Percentiles rank a stretch among this genome's conserved stretches.
Evolutionary conservation across 2,329 filamentous ascomycete genomes (phyloP).

Genomic region (Aspergillus pseudoglaucus): DNA sequence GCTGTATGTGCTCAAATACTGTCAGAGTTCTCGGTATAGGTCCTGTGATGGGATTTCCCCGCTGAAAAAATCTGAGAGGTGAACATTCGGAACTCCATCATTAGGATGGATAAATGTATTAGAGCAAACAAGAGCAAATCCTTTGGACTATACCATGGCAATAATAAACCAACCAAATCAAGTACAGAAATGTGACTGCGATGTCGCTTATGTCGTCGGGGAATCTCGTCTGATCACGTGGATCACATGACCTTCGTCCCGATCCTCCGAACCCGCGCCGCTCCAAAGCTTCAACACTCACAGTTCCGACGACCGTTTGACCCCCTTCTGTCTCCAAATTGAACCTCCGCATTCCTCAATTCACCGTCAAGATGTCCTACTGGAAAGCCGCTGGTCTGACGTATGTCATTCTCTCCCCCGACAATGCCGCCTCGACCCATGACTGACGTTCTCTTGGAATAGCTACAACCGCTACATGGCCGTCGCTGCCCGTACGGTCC

Average conservation of each 20-base stretch:
- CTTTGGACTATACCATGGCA: no score
- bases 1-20: no score
- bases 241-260: conserved; percentile 22
- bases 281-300: conserved; percentile 23
- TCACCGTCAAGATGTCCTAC: conserved; percentile 71
- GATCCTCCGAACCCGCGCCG: conserved; percentile 30
- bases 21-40: no score
- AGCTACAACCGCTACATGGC: conserved; percentile 99
- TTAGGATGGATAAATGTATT: no score
- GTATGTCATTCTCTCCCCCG: conserved; percentile 50
- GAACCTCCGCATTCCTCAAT: conserved; percentile 20
- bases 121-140: no score
- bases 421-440: conserved; percentile 5
- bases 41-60: no score
- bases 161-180: no score
- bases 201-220: no score
- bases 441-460: conserved; percentile 23
- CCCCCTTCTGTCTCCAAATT: conserved; percentile 20
- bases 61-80: no score
- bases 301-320: conserved; percentile 16
- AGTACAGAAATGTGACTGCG: no score
- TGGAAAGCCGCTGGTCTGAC: conserved; percentile 98
- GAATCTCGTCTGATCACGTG: conserved; percentile 16
- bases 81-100: no score
- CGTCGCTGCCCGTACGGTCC: conserved; percentile 88